Evolutionary conservation across 1,284 basidiomycete genomes (phyloP).

Genomic region (Neolentinus lepideus): DNA sequence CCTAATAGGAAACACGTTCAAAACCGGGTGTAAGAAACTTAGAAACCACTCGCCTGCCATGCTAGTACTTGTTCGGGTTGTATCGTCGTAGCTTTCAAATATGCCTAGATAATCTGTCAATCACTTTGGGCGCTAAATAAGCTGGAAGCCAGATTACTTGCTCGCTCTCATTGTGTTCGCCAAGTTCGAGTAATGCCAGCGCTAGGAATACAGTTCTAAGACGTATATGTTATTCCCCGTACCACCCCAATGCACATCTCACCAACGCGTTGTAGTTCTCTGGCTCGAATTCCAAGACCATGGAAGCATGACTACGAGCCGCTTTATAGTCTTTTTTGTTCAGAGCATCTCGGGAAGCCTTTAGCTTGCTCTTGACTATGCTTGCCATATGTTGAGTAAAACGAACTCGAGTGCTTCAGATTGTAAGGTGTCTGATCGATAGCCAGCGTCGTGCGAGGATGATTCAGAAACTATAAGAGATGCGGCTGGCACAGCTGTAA

Average conservation of each 20-base stretch:
- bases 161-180: conserved; percentile 69
- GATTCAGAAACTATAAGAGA: too few relatives aligned
- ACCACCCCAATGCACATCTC: not conserved
- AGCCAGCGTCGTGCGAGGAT: too few relatives aligned
- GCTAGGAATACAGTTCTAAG: conserved; percentile 78
- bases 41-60: conserved; percentile 53
- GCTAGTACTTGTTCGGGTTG: conserved; percentile 64
- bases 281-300: conserved; percentile 66
- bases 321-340: conserved; percentile 64
- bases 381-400: conserved; percentile 11
- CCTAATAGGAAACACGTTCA: conserved; percentile 30
- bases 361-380: conserved; percentile 68
- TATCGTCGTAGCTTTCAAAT: conserved; percentile 63
- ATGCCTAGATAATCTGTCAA: conserved; percentile 41
- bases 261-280: conserved; percentile 79
- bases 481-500: too few relatives aligned
- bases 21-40: not conserved
- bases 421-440: too few relatives aligned
- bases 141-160: conserved; percentile 48
- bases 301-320: conserved; percentile 62
- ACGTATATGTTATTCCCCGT: not conserved
- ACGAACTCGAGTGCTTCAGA: too few relatives aligned
- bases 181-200: conserved; percentile 68
- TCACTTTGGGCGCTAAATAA: conserved; percentile 1
- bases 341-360: conserved; percentile 75